Percentiles rank a stretch among this genome's conserved stretches.
phyloP scores from a whole-genome alignment of 2,329 filamentous ascomycete genomes.

The Pestalotiopsis sp. region DNA sequence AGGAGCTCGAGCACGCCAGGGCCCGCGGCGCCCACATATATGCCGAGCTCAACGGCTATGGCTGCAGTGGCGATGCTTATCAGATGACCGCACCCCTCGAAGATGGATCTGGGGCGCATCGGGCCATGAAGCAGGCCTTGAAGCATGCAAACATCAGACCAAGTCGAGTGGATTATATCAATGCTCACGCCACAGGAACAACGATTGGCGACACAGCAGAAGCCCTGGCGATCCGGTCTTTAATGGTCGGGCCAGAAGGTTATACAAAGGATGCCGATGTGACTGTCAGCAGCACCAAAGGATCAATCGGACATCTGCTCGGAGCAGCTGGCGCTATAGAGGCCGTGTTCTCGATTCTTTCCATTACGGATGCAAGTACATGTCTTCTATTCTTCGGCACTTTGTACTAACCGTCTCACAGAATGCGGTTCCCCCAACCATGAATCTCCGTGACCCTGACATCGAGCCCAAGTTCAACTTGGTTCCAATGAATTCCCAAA shows the following conservation, averaged over 20 bases:
- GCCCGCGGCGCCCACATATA: conserved; percentile 80
- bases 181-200: conserved; percentile 93
- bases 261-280: conserved; percentile 63
- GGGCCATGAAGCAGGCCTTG: conserved; percentile 85
- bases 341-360: conserved; percentile 80
- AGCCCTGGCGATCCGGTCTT: conserved; percentile 75
- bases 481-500: conserved; percentile 71
- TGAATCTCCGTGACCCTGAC: conserved; percentile 74
- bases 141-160: conserved; percentile 72
- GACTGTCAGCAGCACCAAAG: conserved; percentile 92
- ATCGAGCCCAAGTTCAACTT: conserved; percentile 82
- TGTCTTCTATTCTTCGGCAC: conserved; percentile 10
- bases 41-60: conserved; percentile 87
- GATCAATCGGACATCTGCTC: conserved; percentile 86
- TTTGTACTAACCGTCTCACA: conserved; percentile 37
- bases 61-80: conserved; percentile 85
- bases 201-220: conserved; percentile 85
- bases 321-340: conserved; percentile 92
- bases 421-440: conserved; percentile 81
- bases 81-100: conserved; percentile 91
- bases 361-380: conserved; percentile 72
- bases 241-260: conserved; percentile 77
- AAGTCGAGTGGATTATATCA: conserved; percentile 81
- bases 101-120: conserved; percentile 78
- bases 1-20: conserved; percentile 88